phyloP scores from a whole-genome alignment of 495 filamentous ascomycete genomes.

The Darksidea phi region DNA sequence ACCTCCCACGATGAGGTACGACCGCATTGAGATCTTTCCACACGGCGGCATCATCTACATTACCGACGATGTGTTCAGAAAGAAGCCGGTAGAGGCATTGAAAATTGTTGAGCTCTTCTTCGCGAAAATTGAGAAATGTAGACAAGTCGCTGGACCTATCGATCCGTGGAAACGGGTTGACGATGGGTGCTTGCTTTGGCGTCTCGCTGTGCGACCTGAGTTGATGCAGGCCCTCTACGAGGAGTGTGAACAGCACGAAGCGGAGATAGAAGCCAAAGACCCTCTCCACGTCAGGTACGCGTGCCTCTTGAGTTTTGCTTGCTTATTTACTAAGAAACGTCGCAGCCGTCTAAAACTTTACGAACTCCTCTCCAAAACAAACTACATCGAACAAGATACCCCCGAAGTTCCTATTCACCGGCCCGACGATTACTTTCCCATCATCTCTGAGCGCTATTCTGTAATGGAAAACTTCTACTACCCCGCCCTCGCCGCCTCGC shows the following conservation, averaged over 20 bases:
- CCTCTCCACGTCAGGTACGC: conserved; percentile 9
- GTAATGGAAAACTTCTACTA: conserved; percentile 4
- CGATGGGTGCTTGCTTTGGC: conserved; percentile 21
- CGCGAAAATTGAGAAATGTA: conserved; percentile 4
- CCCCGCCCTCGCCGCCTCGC: conserved; percentile 1
- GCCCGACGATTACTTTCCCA: conserved; percentile 17
- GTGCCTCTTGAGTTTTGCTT: neutral
- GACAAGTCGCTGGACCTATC: neutral
- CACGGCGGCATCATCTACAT: conserved; percentile 33
- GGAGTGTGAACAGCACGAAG: neutral
- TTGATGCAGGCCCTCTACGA: conserved; percentile 16
- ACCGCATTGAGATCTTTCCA: conserved; percentile 27
- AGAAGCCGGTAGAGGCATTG: conserved; percentile 26
- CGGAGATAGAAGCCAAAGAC: neutral
- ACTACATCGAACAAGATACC: conserved; percentile 14
- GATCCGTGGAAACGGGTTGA: conserved; percentile 9
- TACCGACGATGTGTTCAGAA: conserved; percentile 34
- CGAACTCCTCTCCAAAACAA: neutral
- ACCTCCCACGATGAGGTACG: neutral
- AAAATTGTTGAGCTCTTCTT: conserved; percentile 24
- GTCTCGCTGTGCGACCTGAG: conserved; percentile 14
- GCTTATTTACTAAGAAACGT: neutral
- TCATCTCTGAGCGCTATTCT: conserved; percentile 14
- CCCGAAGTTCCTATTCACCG: neutral
- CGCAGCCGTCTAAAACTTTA: conserved; percentile 13